Percentiles rank a stretch among this genome's conserved stretches.
These are phyloP conservation scores for Puccinia triticina DNA, from an alignment of 1,284 basidiomycete species.

Conservation along the genomic window DNA sequence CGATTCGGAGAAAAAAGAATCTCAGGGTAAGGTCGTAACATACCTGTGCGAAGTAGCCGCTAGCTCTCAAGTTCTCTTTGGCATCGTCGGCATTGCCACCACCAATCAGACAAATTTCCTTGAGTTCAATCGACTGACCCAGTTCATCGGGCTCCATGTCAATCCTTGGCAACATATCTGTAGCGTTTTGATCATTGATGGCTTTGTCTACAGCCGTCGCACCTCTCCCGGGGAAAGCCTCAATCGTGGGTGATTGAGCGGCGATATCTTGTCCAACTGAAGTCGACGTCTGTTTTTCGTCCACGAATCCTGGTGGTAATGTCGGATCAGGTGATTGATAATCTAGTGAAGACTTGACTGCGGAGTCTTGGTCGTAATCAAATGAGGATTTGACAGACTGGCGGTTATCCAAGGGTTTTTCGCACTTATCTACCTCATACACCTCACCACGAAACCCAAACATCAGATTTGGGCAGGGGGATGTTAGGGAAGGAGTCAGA, in stretches of 20 bases:
- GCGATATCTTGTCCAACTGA: not conserved
- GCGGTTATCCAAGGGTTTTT: not conserved
- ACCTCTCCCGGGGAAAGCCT: not conserved
- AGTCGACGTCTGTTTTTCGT: not conserved
- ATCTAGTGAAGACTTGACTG: not conserved
- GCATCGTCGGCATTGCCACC: not conserved
- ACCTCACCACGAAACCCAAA: constrained; percentile 25
- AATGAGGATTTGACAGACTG: constrained; percentile 6
- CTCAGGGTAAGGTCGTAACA: not conserved
- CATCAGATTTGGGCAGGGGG: not conserved
- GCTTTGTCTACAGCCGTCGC: not conserved
- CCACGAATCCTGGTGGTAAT: not conserved
- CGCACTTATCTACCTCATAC: constrained; percentile 19
- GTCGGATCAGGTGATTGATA: not conserved
- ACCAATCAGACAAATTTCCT: constrained; percentile 27
- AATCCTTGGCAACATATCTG: not conserved
- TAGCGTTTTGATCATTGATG: not conserved
- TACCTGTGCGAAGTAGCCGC: not conserved
- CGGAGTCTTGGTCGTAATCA: not conserved
- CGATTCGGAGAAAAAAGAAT: too few relatives aligned
- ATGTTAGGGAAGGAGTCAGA: not conserved
- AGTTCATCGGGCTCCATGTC: not conserved
- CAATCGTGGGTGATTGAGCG: not conserved
- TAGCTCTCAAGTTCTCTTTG: not conserved
- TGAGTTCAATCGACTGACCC: constrained; percentile 10